Conservation (phyloP, 345 rosid genomes). For the Citrus hindsii region DNA sequence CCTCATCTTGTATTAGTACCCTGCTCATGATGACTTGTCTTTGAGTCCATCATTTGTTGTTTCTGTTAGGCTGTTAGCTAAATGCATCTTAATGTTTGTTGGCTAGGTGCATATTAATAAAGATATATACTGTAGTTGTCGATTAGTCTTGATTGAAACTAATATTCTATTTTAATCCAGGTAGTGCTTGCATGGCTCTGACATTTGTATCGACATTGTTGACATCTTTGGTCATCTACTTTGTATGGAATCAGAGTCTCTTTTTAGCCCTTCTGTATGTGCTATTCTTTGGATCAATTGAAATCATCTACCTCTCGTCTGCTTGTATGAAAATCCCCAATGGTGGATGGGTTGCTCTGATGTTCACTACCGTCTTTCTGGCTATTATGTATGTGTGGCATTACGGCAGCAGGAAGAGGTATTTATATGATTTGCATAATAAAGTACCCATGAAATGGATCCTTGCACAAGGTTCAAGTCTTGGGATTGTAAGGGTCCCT, state of each 20-base stretch:
- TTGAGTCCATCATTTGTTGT: not conserved
- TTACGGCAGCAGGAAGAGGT: slow-evolving; percentile 75
- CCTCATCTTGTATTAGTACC: not conserved
- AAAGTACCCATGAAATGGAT: slow-evolving; percentile 81
- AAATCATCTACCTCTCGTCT: slow-evolving; percentile 62
- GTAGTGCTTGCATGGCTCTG: slow-evolving; percentile 62
- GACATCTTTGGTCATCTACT: slow-evolving; percentile 67
- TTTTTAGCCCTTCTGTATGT: slow-evolving; percentile 44
- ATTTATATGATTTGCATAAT: slow-evolving; percentile 71
- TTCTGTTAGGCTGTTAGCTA: not conserved
- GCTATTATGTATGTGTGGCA: slow-evolving; percentile 75
- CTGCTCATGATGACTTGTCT: not conserved
- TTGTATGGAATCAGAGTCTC: slow-evolving; percentile 61
- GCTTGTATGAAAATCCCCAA: slow-evolving; percentile 54
- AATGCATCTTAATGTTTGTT: not conserved
- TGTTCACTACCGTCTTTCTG: slow-evolving; percentile 49
- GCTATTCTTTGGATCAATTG: slow-evolving; percentile 65
- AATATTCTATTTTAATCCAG: slow-evolving; percentile 41
- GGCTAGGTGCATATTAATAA: not conserved
- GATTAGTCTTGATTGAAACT: slow-evolving; percentile 1
- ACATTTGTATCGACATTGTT: slow-evolving; percentile 69
- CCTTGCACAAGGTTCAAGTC: slow-evolving; percentile 75
- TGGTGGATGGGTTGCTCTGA: slow-evolving; percentile 84
- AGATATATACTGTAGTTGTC: not conserved
- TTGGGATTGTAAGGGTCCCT: slow-evolving; percentile 81